These are phyloP conservation scores for Wickerhamomyces ciferrii DNA, from an alignment of 805 yeast genomes.

Conservation along the genomic window DNA sequence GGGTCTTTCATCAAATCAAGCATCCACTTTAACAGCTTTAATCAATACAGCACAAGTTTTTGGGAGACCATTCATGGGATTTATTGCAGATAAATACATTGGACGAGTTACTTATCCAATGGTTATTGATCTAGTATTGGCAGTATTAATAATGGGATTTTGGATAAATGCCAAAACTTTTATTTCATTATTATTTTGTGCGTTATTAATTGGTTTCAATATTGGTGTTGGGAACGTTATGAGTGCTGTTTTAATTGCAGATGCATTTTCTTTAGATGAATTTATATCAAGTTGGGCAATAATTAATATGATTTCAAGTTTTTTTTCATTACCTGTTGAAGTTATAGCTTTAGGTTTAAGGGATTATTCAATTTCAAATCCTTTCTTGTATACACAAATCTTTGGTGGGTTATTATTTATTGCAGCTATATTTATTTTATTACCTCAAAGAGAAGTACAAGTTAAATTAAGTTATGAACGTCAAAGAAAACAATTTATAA, in stretches of 20 bases:
- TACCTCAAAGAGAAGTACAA: constrained; percentile 45
- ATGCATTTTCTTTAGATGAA: constrained; percentile 28
- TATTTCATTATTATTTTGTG: constrained; percentile 32
- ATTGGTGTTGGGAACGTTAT: constrained; percentile 42
- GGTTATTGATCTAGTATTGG: too few relatives aligned
- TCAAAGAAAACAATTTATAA: constrained; percentile 1
- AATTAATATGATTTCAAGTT: constrained; percentile 26
- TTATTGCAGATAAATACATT: constrained; percentile 33
- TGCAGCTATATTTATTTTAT: constrained; percentile 33
- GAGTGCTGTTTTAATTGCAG: constrained; percentile 36
- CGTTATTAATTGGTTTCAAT: constrained; percentile 36
- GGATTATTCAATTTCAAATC: constrained; percentile 23
- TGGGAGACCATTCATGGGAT: constrained; percentile 46
- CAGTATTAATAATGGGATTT: too few relatives aligned
- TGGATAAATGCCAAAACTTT: constrained; percentile 42
- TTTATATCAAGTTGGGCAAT: constrained; percentile 37
- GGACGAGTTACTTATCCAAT: constrained; percentile 48
- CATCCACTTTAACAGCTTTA: constrained; percentile 39
- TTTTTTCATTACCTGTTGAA: constrained; percentile 41
- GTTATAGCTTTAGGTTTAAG: constrained; percentile 48
- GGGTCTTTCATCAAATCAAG: constrained; percentile 42
- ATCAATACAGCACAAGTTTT: constrained; percentile 41
- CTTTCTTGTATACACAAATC: constrained; percentile 54
- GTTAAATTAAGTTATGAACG: constrained; percentile 31
- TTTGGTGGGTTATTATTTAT: constrained; percentile 49